Evolutionary conservation across 768 basidiomycete genomes (phyloP).

Genomic region (Leucogyrophana mollusca): DNA sequence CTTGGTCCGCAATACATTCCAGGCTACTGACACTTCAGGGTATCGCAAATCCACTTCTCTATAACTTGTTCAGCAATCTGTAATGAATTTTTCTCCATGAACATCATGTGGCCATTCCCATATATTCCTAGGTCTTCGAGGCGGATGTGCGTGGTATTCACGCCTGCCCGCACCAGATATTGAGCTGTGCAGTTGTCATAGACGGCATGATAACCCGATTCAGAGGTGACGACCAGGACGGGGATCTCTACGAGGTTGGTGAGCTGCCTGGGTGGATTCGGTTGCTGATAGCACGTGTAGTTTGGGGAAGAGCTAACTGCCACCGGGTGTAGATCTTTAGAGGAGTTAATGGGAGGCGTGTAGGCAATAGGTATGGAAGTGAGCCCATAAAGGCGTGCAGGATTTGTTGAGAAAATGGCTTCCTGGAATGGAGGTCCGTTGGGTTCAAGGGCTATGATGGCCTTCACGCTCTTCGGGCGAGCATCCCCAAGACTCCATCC

Average conservation of each 20-base stretch:
- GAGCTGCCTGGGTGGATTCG: constrained; percentile 39
- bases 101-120: constrained; percentile 58
- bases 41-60: constrained; percentile 35
- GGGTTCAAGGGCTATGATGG: constrained; percentile 50
- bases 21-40: background rate
- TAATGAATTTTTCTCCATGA: constrained; percentile 50
- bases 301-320: constrained; percentile 24
- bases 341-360: constrained; percentile 37
- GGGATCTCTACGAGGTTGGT: constrained; percentile 43
- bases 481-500: constrained; percentile 51
- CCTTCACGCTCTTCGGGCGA: constrained; percentile 42
- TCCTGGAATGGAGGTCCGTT: constrained; percentile 48
- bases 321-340: constrained; percentile 33
- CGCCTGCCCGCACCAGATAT: constrained; percentile 44
- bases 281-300: constrained; percentile 43
- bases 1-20: no score
- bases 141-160: constrained; percentile 39
- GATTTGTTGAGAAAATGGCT: constrained; percentile 33
- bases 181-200: constrained; percentile 46
- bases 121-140: constrained; percentile 44
- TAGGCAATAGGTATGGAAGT: constrained; percentile 47
- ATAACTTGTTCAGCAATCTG: constrained; percentile 41
- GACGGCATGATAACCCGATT: constrained; percentile 48
- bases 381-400: constrained; percentile 45
- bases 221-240: constrained; percentile 47